Evolutionary conservation across 2,329 filamentous ascomycete genomes (phyloP).

Genomic region (Lachnellula arida): DNA sequence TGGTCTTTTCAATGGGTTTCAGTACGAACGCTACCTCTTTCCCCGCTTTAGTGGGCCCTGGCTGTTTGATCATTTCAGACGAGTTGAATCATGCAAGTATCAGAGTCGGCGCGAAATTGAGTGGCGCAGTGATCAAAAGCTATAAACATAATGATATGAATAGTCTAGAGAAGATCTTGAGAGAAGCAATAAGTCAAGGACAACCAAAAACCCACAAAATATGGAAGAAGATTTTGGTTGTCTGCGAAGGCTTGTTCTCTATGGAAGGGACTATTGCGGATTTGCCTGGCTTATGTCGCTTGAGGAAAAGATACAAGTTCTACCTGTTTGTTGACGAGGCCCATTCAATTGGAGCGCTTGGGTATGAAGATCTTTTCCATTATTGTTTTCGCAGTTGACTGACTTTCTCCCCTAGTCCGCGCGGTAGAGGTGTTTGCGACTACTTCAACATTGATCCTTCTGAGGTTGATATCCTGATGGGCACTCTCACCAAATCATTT

Average conservation of each 20-base stretch:
- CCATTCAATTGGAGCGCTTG: conserved; percentile 87
- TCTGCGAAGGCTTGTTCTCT: conserved; percentile 91
- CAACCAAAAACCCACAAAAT: conserved; percentile 92
- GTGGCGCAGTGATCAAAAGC: conserved; percentile 84
- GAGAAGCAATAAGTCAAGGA: conserved; percentile 88
- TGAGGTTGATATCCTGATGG: conserved; percentile 93
- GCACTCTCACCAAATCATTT: conserved; percentile 93
- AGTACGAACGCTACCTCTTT: conserved; percentile 91
- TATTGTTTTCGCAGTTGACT: neutral
- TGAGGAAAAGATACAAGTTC: conserved; percentile 95
- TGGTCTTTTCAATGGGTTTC: conserved; percentile 98
- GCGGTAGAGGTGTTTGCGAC: conserved; percentile 86
- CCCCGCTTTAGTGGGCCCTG: conserved; percentile 82
- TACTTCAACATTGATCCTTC: conserved; percentile 85
- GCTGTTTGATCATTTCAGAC: conserved; percentile 88
- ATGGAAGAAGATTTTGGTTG: conserved; percentile 96
- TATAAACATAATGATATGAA: conserved; percentile 96
- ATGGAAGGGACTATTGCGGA: conserved; percentile 99
- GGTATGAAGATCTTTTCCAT: neutral
- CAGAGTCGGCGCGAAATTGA: conserved; percentile 84
- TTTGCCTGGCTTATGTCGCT: conserved; percentile 72
- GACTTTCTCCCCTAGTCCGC: conserved; percentile 45
- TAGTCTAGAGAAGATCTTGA: conserved; percentile 75
- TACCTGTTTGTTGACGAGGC: conserved; percentile 91
- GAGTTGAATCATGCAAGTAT: conserved; percentile 96